Evolutionary conservation across 805 yeast species (phyloP), one percentile per base, ranked within the genome.

Genomic region (Metschnikowia chrysomelidarum): DNA sequence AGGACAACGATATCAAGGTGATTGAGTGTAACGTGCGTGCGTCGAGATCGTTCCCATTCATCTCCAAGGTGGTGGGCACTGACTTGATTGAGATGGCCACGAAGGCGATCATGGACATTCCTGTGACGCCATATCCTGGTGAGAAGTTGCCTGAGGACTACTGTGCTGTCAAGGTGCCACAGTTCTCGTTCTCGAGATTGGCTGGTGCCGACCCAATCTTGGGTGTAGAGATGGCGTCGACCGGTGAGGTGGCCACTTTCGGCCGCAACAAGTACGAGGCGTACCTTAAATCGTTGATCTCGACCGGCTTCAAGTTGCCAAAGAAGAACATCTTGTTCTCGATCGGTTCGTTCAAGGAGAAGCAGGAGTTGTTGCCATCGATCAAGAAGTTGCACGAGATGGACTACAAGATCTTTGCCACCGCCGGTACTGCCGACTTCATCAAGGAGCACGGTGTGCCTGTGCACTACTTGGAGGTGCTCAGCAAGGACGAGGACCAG

Each of bases 1-100:
- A 88, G 69, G 88, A 89, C 64, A 85, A 87, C 53, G 95, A 87
- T 53, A 87, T 91, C 64, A 93, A 93, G 78, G 98, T 91, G 36
- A 91, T 91, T 59, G 98, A 91, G 70, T 91, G 98, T 76, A 91
- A 91, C 59, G 96, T 91, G 40, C 85, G 98, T 69, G 98, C 98
- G 23, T 91, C 98, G n/a, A 85, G 98, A 64, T 91, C 98, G 12
- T 89, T 87, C 87, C 98, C 98, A 66, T 91, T 93, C 69, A 87
- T 89, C 49, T 91, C 98, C 34, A 91, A 91, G 79, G 96, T 88
- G 54, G 88, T 88, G 47, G 97, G 97, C 47, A 88, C 91, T 40
- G 95, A 91, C 63, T 75, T 91, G 69, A 91, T 91, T 66, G 98
- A 89, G 65, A 80, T 91, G 83, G 98, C 98, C 33, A 89, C 97